Percentiles rank a stretch among this genome's conserved stretches.
Evolutionary conservation across 108 stramenopile species (phyloP).

Genomic region (Cyclotella sp.): DNA sequence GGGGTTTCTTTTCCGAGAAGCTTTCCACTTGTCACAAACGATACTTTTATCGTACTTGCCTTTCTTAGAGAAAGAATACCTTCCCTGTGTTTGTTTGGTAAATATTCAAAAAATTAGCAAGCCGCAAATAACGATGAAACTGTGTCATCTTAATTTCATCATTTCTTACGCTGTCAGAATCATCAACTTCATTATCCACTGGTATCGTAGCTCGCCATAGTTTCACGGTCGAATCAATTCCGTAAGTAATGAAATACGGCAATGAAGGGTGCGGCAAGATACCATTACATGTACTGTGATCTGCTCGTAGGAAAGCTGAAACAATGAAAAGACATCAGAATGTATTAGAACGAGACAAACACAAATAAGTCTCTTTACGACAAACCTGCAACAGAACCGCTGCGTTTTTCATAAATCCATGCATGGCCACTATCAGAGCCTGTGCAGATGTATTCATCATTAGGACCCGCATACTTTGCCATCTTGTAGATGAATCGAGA

Average conservation of each 20-base stretch:
- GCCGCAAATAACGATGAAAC: background rate
- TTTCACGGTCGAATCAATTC: constrained; percentile 87
- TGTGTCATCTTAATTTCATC: background rate
- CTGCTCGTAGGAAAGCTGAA: constrained; percentile 71
- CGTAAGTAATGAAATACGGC: constrained; percentile 83
- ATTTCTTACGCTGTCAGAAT: constrained; percentile 59
- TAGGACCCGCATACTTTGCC: constrained; percentile 82
- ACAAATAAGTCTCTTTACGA: background rate
- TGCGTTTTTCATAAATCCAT: constrained; percentile 37
- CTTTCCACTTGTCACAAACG: constrained; percentile 57
- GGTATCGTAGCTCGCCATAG: constrained; percentile 85
- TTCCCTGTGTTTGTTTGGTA: constrained; percentile 13
- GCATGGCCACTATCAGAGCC: constrained; percentile 81
- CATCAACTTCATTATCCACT: constrained; percentile 70
- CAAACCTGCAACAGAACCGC: constrained; percentile 61
- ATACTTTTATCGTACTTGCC: constrained; percentile 61
- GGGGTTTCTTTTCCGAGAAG: constrained; percentile 17
- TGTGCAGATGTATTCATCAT: constrained; percentile 87
- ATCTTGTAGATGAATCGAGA: constrained; percentile 75
- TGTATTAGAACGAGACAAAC: background rate
- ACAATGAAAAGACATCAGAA: background rate
- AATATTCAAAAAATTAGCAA: background rate
- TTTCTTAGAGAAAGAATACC: constrained; percentile 39
- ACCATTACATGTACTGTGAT: constrained; percentile 83
- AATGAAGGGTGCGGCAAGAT: constrained; percentile 79